These are phyloP conservation scores for Penicillium longicatenatum DNA, from an alignment of 495 filamentous ascomycete genomes.

Conservation along the genomic window DNA sequence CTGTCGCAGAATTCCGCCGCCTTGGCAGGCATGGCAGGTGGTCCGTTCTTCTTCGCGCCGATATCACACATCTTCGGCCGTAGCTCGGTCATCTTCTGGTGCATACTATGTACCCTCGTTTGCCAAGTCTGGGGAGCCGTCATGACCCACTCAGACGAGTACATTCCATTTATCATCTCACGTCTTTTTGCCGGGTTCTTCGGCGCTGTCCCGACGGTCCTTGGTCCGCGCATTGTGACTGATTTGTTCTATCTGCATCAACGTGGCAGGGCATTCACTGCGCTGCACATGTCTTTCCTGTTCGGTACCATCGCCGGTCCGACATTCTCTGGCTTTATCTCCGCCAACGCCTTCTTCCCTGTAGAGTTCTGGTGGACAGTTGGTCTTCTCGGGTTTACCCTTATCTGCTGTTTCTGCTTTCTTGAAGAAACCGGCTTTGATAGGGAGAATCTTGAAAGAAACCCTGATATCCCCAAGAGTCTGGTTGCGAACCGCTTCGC, in stretches of 20 bases:
- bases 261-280: conserved; percentile 46
- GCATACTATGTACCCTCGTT: conserved; percentile 33
- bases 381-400: conserved; percentile 38
- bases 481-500: conserved; percentile 43
- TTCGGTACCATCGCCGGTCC: conserved; percentile 46
- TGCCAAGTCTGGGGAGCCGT: conserved; percentile 44
- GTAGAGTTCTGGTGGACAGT: conserved; percentile 56
- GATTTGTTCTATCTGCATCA: conserved; percentile 52
- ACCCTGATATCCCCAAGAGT: conserved; percentile 22
- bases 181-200: conserved; percentile 45
- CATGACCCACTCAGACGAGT: conserved; percentile 45
- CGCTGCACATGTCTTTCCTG: conserved; percentile 41
- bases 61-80: conserved; percentile 41
- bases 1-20: conserved; percentile 38
- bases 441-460: conserved; percentile 19
- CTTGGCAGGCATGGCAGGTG: conserved; percentile 42
- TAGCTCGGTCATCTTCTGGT: conserved; percentile 48
- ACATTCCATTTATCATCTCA: conserved; percentile 46
- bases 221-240: conserved; percentile 43
- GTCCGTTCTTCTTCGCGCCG: conserved; percentile 47
- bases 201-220: conserved; percentile 38
- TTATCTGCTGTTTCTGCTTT: conserved; percentile 46
- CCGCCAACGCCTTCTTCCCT: conserved; percentile 40
- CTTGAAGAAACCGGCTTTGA: conserved; percentile 49
- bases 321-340: conserved; percentile 50